A percentile compares a stretch with the other conserved stretches of the same genome.
These are phyloP conservation scores for Fusarium lyarnte DNA, from an alignment of 2,329 filamentous ascomycete genomes.

Conservation along the genomic window DNA sequence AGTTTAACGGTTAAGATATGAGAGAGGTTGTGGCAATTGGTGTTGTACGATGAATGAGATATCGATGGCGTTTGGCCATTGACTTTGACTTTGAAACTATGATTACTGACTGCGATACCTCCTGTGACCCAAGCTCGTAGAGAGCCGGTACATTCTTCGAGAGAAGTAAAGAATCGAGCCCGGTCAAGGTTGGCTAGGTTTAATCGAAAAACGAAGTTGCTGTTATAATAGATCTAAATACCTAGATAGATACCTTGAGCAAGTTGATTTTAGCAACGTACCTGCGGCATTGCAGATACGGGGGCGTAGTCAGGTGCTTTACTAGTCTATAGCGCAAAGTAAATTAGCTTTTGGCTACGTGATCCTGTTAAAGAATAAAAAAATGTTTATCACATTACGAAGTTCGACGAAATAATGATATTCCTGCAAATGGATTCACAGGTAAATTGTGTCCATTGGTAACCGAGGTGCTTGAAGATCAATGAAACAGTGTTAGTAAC, in stretches of 20 bases:
- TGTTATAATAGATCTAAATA: not conserved
- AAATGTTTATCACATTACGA: too few species aligned
- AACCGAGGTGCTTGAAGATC: not conserved
- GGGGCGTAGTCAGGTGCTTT: too few species aligned
- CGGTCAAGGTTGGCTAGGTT: rapidly evolving
- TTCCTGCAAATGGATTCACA: rapidly evolving
- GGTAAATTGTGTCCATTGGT: too few species aligned
- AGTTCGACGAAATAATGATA: too few species aligned
- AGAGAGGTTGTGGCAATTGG: too few species aligned
- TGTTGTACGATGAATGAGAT: not conserved
- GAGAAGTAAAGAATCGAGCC: rapidly evolving
- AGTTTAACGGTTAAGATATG: constrained; percentile 3
- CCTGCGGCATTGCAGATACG: too few species aligned
- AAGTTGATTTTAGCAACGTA: too few species aligned
- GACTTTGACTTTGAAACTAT: not conserved
- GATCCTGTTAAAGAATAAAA: too few species aligned
- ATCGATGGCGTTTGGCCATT: not conserved
- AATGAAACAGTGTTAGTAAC: rapidly evolving
- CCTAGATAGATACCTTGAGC: too few species aligned
- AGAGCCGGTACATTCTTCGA: rapidly evolving
- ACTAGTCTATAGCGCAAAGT: too few species aligned
- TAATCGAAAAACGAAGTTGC: too few species aligned
- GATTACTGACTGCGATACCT: not conserved
- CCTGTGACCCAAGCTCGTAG: rapidly evolving
- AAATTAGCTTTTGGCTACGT: too few species aligned